Percentiles rank a stretch among this genome's conserved stretches.
Evolutionary conservation across 2,329 filamentous ascomycete genomes (phyloP).

Genomic region (Xylariaceae sp.): DNA sequence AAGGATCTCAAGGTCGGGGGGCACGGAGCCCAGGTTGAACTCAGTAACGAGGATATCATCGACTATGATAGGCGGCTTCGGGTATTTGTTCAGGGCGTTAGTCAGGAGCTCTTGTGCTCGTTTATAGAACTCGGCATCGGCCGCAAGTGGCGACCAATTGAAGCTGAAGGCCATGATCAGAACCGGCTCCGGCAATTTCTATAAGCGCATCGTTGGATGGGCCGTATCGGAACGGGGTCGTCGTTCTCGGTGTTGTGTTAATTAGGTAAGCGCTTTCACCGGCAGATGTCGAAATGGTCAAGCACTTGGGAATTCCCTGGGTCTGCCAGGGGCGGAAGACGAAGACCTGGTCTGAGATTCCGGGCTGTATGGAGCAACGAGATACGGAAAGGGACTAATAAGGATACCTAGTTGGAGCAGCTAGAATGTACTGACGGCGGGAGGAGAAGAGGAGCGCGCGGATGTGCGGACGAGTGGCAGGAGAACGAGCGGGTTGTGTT

Average conservation of each 20-base stretch:
- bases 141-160: constrained; percentile 99
- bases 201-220: constrained; percentile 26
- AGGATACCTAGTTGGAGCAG: neutral
- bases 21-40: constrained; percentile 90
- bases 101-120: constrained; percentile 92
- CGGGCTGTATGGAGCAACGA: neutral
- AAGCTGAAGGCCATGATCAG: constrained; percentile 97
- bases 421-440: neutral
- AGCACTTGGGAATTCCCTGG: neutral
- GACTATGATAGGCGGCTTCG: constrained; percentile 97
- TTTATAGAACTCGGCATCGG: constrained; percentile 85
- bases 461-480: neutral
- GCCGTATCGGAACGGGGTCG: constrained; percentile 2
- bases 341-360: neutral
- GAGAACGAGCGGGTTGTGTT: neutral
- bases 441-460: neutral
- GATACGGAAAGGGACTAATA: neutral
- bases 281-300: neutral
- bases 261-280: neutral
- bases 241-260: neutral
- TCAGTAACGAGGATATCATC: constrained; percentile 99
- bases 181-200: constrained; percentile 38
- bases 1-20: constrained; percentile 91
- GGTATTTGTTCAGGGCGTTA: constrained; percentile 91
- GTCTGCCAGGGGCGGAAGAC: neutral